Evolutionary conservation across 2,329 filamentous ascomycete genomes (phyloP).

Genomic region (Ceratocystis alfenasii): DNA sequence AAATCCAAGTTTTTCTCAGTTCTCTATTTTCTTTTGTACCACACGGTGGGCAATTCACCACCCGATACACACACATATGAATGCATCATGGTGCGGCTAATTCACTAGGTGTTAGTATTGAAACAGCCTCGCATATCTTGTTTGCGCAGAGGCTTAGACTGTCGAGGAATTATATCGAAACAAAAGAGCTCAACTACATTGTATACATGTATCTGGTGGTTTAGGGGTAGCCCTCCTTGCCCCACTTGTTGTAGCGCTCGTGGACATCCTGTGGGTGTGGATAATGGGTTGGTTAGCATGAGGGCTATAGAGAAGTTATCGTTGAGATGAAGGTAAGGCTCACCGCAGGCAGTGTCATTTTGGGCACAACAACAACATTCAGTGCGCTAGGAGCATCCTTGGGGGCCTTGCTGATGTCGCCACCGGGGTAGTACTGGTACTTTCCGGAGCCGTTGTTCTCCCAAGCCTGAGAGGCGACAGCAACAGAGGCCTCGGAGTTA

Average conservation of each 20-base stretch:
- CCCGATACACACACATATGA: too few species aligned
- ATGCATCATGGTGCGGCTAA: background rate
- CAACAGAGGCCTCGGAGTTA: slow-evolving; percentile 67
- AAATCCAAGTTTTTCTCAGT: too few species aligned
- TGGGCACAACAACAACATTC: slow-evolving; percentile 87
- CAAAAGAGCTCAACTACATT: background rate
- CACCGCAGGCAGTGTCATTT: slow-evolving; percentile 86
- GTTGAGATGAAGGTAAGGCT: slow-evolving; percentile 24
- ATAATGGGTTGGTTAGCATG: background rate
- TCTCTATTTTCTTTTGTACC: too few species aligned
- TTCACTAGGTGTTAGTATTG: background rate
- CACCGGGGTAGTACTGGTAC: slow-evolving; percentile 73
- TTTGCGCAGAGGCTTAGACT: background rate
- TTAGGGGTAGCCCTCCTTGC: slow-evolving; percentile 81
- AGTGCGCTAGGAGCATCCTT: slow-evolving; percentile 89
- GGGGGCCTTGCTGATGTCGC: slow-evolving; percentile 60
- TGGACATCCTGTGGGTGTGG: slow-evolving; percentile 58
- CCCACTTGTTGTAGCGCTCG: slow-evolving; percentile 99
- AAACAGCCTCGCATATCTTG: background rate
- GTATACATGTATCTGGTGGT: slow-evolving; percentile 15
- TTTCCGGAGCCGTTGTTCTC: slow-evolving; percentile 57
- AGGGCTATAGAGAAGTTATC: background rate
- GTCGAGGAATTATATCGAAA: background rate
- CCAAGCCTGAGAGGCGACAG: slow-evolving; percentile 84
- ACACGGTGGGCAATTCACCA: too few species aligned